Base-by-base conservation (phyloP, 1,139 yeast genomes). In the Yamadazyma triangularis region DNA sequence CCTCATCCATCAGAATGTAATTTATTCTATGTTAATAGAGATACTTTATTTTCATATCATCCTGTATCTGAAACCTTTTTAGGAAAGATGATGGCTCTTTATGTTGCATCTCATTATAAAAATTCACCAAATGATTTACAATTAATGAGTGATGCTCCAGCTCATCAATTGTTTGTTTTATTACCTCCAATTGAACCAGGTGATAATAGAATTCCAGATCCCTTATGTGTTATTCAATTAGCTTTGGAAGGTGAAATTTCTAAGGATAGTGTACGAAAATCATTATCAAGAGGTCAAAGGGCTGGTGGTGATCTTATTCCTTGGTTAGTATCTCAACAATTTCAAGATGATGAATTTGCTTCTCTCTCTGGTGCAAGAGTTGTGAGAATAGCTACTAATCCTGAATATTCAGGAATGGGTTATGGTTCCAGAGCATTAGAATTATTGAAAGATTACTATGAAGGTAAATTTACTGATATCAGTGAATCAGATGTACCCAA, bases 281-380 rank as follows among this genome's bases (percentile, higher is more conserved):
- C 93, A 36, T 71, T 91, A 45, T 80, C 91, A 24, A 75, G 96
- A 50, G 99, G 99, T 31, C 88, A 87, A 58, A 79, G 99, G 56
- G 96, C 96, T 6, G 96, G 96, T 27, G 99, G 99, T 47, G 99
- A 91, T 61, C 71, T 91, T 50, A 91, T 91, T 44, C 99, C 99
- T 26, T 91, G 98, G 98, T 75, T 91, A 37, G 75, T 91, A 6
- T 84, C 97, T 3, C 98, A 91, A 58, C 98, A 91, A 60, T 91
- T 88, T 62, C 98, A 93, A 63, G 99, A 91, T 56, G 96, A 89
- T 38, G 98, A 91, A 47, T 91, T 91, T 66, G 98, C 97, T 4
- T 78, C 94, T 12, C 70, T 91, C 42, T 86, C 96, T 34, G 99
- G 99, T 42, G 99, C 97, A 10, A 80, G 99, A 57, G 72, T 91